phyloP scores from a whole-genome alignment of 805 yeast genomes.

The Spathaspora girioi region DNA sequence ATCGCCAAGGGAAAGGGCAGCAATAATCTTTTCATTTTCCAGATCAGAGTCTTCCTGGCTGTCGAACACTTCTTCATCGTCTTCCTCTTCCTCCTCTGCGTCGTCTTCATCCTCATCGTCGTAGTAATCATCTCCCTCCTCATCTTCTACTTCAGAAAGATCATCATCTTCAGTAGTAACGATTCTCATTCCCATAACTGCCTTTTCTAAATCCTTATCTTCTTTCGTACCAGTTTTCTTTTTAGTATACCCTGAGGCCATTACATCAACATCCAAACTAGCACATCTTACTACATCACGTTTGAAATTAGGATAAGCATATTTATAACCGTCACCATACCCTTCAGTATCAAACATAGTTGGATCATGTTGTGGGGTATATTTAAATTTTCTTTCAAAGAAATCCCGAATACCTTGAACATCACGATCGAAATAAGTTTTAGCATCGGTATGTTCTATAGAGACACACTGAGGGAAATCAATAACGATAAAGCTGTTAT shows the following conservation, averaged over 20 bases:
- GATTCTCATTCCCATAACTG: slow-evolving; percentile 64
- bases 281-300: slow-evolving; percentile 70
- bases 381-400: slow-evolving; percentile 74
- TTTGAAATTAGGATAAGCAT: slow-evolving; percentile 73
- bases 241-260: slow-evolving; percentile 80
- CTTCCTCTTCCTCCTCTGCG: slow-evolving; percentile 26
- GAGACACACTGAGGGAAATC: slow-evolving; percentile 99
- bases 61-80: slow-evolving; percentile 46
- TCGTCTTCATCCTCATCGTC: slow-evolving; percentile 27
- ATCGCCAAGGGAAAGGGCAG: slow-evolving; percentile 63
- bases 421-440: slow-evolving; percentile 84
- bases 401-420: slow-evolving; percentile 85
- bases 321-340: slow-evolving; percentile 73
- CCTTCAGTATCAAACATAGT: slow-evolving; percentile 77
- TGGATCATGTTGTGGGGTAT: slow-evolving; percentile 62
- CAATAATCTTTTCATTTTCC: slow-evolving; percentile 57
- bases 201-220: slow-evolving; percentile 68
- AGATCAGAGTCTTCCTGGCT: slow-evolving; percentile 25
- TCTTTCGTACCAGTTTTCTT: slow-evolving; percentile 29
- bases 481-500: slow-evolving; percentile 79
- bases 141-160: slow-evolving; percentile 16
- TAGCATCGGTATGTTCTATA: slow-evolving; percentile 86
- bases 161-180: slow-evolving; percentile 23
- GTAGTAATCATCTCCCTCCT: slow-evolving; percentile 19
- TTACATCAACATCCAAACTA: slow-evolving; percentile 77